phyloP scores from a whole-genome alignment of 1,284 basidiomycete species.

The Ustilago curta region DNA sequence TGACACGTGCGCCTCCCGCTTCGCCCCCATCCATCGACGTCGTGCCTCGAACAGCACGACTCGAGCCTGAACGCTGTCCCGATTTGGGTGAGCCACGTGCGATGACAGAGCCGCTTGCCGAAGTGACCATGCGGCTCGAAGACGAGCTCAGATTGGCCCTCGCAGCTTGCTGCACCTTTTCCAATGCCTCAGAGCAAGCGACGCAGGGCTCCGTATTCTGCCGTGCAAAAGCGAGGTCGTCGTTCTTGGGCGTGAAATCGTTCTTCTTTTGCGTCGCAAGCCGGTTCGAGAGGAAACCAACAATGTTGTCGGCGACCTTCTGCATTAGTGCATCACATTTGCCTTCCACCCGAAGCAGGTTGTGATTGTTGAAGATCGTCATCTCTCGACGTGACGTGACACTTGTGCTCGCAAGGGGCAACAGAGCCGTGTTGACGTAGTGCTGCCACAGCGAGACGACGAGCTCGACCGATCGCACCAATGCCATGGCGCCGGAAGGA shows the following conservation, averaged over 20 bases:
- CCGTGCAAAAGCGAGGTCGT: constrained; percentile 88
- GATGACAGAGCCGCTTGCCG: constrained; percentile 24
- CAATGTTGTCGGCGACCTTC: constrained; percentile 78
- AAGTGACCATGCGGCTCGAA: constrained; percentile 25
- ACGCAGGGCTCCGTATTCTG: constrained; percentile 95
- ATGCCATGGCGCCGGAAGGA: constrained; percentile 71
- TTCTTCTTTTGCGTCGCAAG: constrained; percentile 93
- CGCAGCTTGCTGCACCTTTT: constrained; percentile 81
- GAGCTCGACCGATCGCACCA: constrained; percentile 84
- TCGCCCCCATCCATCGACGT: constrained; percentile 25
- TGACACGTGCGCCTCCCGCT: constrained; percentile 14
- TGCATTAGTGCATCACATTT: constrained; percentile 86
- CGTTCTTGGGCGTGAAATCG: constrained; percentile 91
- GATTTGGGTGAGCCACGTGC: constrained; percentile 22
- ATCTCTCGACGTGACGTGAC: constrained; percentile 92
- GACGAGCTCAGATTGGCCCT: constrained; percentile 74
- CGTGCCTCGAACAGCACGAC: constrained; percentile 11
- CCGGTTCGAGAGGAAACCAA: constrained; percentile 73
- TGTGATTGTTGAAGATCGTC: constrained; percentile 91
- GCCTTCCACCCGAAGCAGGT: constrained; percentile 86
- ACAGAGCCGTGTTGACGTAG: constrained; percentile 89
- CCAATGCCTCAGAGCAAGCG: constrained; percentile 86
- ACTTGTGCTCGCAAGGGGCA: constrained; percentile 86
- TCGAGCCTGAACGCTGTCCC: constrained; percentile 7
- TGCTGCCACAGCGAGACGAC: constrained; percentile 97